Percentiles rank a stretch among this genome's conserved stretches.
Conservation (phyloP, 345 rosid genomes). For the Cardiospermum halicacabum region DNA sequence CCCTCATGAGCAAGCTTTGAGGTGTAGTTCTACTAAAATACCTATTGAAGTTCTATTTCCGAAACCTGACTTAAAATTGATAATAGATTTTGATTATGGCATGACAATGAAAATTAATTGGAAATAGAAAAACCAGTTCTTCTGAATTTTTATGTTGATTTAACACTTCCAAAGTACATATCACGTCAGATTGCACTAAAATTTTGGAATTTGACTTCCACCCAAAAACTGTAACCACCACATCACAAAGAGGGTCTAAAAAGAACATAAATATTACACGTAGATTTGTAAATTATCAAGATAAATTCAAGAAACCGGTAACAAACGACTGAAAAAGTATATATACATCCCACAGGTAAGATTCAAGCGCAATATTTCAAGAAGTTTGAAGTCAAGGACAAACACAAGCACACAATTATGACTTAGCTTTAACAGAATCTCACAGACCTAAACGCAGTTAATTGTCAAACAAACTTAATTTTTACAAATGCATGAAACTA, state of each 20-base stretch:
- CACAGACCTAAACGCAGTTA: slow-evolving; percentile 1
- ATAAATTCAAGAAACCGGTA: background rate
- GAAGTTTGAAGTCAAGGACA: background rate
- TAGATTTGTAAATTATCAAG: background rate
- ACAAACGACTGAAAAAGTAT: background rate
- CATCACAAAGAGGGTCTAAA: background rate
- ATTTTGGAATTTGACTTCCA: background rate
- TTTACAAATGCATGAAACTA: background rate
- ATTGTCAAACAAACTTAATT: background rate
- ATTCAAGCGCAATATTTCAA: background rate
- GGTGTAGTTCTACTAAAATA: too few species aligned
- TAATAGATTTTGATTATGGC: background rate
- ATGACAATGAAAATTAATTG: background rate
- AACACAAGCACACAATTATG: background rate
- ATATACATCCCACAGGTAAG: background rate
- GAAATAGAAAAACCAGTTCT: background rate
- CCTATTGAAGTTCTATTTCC: background rate
- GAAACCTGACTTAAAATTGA: background rate
- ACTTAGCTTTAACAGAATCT: background rate
- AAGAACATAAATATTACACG: background rate
- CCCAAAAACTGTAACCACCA: background rate
- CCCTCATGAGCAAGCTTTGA: too few species aligned
- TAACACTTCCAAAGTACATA: background rate
- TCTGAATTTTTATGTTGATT: background rate
- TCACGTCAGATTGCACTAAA: background rate